These are phyloP conservation scores for Lactifluus rugatus DNA, from an alignment of 768 basidiomycete genomes.

Conservation along the genomic window DNA sequence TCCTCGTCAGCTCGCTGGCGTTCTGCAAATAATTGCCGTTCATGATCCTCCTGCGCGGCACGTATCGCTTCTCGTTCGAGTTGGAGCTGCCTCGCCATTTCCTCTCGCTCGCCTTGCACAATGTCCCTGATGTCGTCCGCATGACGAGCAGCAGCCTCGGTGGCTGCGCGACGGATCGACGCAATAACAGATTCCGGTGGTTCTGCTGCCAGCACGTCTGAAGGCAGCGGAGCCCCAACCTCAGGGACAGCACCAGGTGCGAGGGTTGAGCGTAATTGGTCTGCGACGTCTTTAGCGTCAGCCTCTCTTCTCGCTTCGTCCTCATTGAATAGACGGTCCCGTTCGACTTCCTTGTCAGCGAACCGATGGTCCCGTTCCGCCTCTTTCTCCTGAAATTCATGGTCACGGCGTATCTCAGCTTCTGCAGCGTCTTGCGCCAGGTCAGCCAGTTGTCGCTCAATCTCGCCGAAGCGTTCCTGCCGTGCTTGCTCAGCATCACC, in stretches of 20 bases:
- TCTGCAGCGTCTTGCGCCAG: conserved; percentile 42
- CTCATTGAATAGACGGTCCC: conserved; percentile 50
- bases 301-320: conserved; percentile 49
- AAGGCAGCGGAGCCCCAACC: neutral
- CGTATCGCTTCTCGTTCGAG: conserved; percentile 19
- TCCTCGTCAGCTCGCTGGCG: conserved; percentile 32
- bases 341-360: conserved; percentile 46
- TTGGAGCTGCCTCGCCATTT: conserved; percentile 10
- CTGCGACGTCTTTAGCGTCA: conserved; percentile 40
- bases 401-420: conserved; percentile 55
- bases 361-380: conserved; percentile 55
- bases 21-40: conserved; percentile 9
- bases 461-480: conserved; percentile 46
- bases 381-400: conserved; percentile 54
- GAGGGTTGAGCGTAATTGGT: conserved; percentile 31
- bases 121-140: conserved; percentile 46
- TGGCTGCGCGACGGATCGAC: conserved; percentile 34
- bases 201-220: conserved; percentile 20
- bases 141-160: conserved; percentile 48
- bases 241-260: conserved; percentile 1
- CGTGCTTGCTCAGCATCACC: conserved; percentile 41
- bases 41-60: conserved; percentile 15
- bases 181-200: conserved; percentile 27
- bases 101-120: conserved; percentile 20
- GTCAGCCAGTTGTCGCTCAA: conserved; percentile 41